Conservation (phyloP, 805 yeast species). For the Zygoascus ofunaensis region DNA sequence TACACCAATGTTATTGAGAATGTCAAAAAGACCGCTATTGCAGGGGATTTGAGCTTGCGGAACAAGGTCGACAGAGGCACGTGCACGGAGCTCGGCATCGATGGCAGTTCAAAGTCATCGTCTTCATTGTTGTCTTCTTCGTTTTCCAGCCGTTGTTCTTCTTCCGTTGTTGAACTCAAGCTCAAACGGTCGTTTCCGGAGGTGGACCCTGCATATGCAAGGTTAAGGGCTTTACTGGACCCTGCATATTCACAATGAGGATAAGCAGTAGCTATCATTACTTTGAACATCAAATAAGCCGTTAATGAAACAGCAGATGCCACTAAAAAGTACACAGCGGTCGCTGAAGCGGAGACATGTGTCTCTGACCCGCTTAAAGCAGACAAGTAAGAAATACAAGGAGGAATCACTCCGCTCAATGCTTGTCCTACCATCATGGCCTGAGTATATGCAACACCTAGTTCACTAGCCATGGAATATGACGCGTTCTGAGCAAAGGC, state of each 20-base stretch:
- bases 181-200: too few species aligned
- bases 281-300: slow-evolving; percentile 34
- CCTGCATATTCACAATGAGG: background rate
- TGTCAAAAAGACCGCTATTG: slow-evolving; percentile 59
- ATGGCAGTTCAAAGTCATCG: slow-evolving; percentile 9
- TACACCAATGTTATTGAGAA: slow-evolving; percentile 69
- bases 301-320: slow-evolving; percentile 41
- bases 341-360: slow-evolving; percentile 8
- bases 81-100: slow-evolving; percentile 22
- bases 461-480: slow-evolving; percentile 73
- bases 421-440: slow-evolving; percentile 95
- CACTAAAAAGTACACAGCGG: slow-evolving; percentile 38
- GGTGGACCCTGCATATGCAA: too few species aligned
- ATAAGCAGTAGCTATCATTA: background rate
- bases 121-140: slow-evolving; percentile 9
- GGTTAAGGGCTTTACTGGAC: background rate
- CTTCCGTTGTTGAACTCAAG: background rate
- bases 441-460: slow-evolving; percentile 73
- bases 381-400: slow-evolving; percentile 54
- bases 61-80: slow-evolving; percentile 57
- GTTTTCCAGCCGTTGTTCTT: background rate
- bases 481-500: slow-evolving; percentile 83
- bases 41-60: slow-evolving; percentile 54
- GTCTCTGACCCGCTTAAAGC: slow-evolving; percentile 28
- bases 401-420: slow-evolving; percentile 85